phyloP scores from a whole-genome alignment of 192 early-diverging fungal species.

The Cetraspora pellucida region DNA sequence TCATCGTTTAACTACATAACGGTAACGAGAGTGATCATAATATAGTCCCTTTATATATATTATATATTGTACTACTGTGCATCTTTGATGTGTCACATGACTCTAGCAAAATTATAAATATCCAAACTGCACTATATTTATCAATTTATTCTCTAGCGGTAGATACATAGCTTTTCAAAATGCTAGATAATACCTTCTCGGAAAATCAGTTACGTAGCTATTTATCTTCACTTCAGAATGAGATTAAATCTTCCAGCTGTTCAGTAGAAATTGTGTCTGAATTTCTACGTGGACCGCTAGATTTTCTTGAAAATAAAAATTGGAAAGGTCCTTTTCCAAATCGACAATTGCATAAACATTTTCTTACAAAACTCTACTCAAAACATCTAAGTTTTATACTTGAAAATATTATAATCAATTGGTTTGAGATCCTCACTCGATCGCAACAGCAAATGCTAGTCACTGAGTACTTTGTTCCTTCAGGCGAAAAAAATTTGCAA shows the following conservation, averaged over 20 bases:
- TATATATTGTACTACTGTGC: too few species aligned
- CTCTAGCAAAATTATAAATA: too few species aligned
- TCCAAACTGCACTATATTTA: too few species aligned
- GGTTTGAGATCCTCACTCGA: neutral
- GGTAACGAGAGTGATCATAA: too few species aligned
- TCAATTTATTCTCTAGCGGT: too few species aligned
- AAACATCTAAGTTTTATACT: neutral
- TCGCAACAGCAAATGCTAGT: neutral
- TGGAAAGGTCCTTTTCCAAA: neutral
- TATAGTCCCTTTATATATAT: too few species aligned
- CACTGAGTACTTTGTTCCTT: constrained; percentile 2
- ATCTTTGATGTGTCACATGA: too few species aligned
- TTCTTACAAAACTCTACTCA: neutral
- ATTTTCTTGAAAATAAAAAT: neutral
- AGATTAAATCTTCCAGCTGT: neutral
- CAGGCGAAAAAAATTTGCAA: neutral
- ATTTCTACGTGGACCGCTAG: neutral
- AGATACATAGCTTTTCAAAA: too few species aligned
- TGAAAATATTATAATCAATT: neutral
- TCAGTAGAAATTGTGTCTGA: neutral
- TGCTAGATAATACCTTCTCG: neutral
- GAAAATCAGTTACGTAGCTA: constrained; percentile 2
- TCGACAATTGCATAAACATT: neutral
- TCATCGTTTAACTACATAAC: too few species aligned
- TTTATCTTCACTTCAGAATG: neutral